Conservation (phyloP, 108 stramenopile species). For the Pseudonitzschia multistriata region DNA sequence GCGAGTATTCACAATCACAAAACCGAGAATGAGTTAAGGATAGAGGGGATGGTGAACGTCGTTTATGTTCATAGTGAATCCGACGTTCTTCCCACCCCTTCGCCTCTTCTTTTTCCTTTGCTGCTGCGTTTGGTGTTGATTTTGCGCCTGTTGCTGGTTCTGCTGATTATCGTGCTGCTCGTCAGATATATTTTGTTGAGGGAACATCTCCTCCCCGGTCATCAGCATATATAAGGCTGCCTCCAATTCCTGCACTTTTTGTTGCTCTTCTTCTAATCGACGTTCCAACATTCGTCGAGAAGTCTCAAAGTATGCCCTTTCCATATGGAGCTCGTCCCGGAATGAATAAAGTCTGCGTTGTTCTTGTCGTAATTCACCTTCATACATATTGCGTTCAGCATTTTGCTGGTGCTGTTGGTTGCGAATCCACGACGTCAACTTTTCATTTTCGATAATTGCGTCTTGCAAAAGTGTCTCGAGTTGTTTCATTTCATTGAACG, state of each 20-base stretch:
- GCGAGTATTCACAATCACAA: too few relatives aligned
- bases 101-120: not conserved
- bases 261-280: not conserved
- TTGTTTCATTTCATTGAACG: not conserved
- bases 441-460: conserved; percentile 6
- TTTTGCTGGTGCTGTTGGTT: conserved; percentile 12
- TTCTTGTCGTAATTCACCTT: conserved; percentile 13
- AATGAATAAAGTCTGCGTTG: not conserved
- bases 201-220: not conserved
- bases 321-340: conserved; percentile 19
- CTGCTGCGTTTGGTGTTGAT: not conserved
- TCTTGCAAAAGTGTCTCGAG: conserved; percentile 3
- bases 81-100: not conserved
- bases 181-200: not conserved
- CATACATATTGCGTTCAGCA: not conserved
- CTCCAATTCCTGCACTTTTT: conserved; percentile 9
- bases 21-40: not conserved
- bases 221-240: conserved; percentile 1
- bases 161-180: not conserved
- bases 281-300: conserved; percentile 16
- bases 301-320: conserved; percentile 17
- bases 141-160: not conserved
- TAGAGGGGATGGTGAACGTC: conserved; percentile 10
- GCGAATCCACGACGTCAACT: not conserved
- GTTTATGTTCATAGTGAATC: conserved; percentile 11